phyloP scores from a whole-genome alignment of 148 eudicot species.

The Bassia scoparia region DNA sequence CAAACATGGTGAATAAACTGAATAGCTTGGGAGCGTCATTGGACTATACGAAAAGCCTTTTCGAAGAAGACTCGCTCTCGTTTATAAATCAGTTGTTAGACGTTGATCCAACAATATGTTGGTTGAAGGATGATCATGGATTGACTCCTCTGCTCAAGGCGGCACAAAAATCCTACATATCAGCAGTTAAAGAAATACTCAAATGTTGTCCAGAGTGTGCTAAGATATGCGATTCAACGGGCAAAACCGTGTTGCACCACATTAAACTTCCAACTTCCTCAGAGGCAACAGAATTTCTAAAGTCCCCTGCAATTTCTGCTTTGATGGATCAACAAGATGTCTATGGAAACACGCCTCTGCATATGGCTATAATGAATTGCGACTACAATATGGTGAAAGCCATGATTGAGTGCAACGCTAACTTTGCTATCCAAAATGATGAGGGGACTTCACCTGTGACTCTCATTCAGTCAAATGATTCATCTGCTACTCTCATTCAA shows the following conservation, averaged over 20 bases:
- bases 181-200: neutral
- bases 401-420: neutral
- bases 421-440: neutral
- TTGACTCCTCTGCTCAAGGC: neutral
- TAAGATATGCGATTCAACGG: neutral
- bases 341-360: neutral
- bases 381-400: neutral
- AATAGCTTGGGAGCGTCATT: neutral
- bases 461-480: neutral
- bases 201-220: neutral
- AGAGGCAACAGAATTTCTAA: neutral
- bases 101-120: neutral
- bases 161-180: neutral
- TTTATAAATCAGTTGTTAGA: neutral
- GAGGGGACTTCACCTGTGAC: neutral
- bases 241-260: neutral
- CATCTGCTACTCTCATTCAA: neutral
- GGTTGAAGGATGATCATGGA: neutral
- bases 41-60: neutral
- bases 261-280: neutral
- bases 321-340: neutral
- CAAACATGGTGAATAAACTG: neutral
- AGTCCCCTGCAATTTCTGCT: neutral
- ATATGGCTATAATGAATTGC: neutral
- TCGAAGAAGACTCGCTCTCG: neutral